phyloP scores from a whole-genome alignment of 1,139 yeast genomes.

The Wickerhamomyces sp. region DNA sequence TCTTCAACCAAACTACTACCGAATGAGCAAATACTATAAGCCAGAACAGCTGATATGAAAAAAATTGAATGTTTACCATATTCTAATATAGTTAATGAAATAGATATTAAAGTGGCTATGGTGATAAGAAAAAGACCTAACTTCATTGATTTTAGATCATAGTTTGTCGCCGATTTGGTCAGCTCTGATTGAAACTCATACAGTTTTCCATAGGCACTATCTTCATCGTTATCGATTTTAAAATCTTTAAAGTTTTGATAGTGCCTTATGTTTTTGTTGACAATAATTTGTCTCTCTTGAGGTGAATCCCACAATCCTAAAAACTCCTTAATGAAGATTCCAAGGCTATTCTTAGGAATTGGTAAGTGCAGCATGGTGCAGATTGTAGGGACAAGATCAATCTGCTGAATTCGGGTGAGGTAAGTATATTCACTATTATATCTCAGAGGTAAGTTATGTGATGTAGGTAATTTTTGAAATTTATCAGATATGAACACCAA shows the following conservation, averaged over 20 bases:
- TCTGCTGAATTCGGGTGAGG: constrained; percentile 59
- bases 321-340: constrained; percentile 59
- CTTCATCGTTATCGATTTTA: constrained; percentile 8
- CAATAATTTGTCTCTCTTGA: constrained; percentile 32
- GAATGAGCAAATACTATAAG: constrained; percentile 60
- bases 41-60: constrained; percentile 33
- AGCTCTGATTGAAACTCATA: constrained; percentile 47
- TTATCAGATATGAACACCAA: constrained; percentile 63
- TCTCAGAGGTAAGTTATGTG: constrained; percentile 38
- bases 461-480: constrained; percentile 31
- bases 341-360: constrained; percentile 82
- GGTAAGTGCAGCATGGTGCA: constrained; percentile 72
- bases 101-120: constrained; percentile 27
- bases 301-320: constrained; percentile 50
- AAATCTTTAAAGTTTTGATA: constrained; percentile 33
- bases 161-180: constrained; percentile 70
- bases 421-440: constrained; percentile 44
- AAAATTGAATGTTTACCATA: constrained; percentile 19
- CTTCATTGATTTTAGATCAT: constrained; percentile 49
- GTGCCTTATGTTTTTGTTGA: constrained; percentile 63
- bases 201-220: constrained; percentile 35
- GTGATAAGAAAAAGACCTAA: constrained; percentile 41
- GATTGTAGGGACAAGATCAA: constrained; percentile 85
- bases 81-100: constrained; percentile 15
- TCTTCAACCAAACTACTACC: constrained; percentile 96